These are phyloP conservation scores for Auricularia sp. DNA, from an alignment of 768 basidiomycete genomes.

Conservation along the genomic window DNA sequence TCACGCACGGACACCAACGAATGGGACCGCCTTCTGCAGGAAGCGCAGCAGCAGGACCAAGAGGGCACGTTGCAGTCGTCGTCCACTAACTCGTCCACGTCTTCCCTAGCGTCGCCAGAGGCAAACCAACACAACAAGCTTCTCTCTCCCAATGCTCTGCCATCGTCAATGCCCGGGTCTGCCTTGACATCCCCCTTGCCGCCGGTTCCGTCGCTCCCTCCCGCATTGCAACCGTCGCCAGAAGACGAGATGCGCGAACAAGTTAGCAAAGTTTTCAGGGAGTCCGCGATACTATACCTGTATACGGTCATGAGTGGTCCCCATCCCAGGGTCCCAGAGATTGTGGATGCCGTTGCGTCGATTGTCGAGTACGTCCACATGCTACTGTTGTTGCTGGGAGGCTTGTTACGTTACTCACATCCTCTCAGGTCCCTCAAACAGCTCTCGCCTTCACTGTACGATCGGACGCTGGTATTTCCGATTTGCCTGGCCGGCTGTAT, in stretches of 20 bases:
- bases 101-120: background rate
- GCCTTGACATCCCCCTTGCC: background rate
- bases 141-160: background rate
- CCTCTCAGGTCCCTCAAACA: constrained; percentile 27
- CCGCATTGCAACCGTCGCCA: constrained; percentile 5
- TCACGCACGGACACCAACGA: background rate
- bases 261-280: constrained; percentile 51
- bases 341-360: constrained; percentile 43
- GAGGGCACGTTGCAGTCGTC: background rate
- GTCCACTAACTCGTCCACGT: background rate
- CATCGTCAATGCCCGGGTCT: background rate
- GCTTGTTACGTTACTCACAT: background rate
- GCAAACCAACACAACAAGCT: background rate
- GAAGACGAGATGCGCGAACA: constrained; percentile 37
- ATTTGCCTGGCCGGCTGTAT: constrained; percentile 65
- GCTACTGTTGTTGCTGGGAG: constrained; percentile 16
- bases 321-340: constrained; percentile 67
- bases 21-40: background rate
- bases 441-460: constrained; percentile 42
- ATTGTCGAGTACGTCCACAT: constrained; percentile 34
- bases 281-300: constrained; percentile 56
- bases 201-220: constrained; percentile 7
- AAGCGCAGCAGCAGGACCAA: background rate
- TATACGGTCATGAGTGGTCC: constrained; percentile 61
- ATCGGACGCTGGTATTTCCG: constrained; percentile 63